Evolutionary conservation across 2,329 filamentous ascomycete species (phyloP).

Genomic region (Fusarium sterilihyphosum): DNA sequence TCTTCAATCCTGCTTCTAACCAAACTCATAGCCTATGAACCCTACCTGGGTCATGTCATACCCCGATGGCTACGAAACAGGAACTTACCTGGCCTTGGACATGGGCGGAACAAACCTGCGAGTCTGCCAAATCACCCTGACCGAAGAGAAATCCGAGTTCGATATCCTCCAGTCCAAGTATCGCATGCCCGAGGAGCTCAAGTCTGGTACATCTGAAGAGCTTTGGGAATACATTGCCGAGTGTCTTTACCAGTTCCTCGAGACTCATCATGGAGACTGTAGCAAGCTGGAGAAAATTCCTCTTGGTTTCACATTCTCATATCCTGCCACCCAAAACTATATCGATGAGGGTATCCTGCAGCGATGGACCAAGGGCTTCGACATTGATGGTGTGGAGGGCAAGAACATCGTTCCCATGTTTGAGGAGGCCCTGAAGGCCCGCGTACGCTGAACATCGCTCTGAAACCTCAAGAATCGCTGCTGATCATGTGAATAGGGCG

Average conservation of each 20-base stretch:
- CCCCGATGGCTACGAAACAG: conserved; percentile 86
- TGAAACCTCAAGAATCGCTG: not conserved
- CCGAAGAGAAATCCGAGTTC: conserved; percentile 87
- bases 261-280: conserved; percentile 80
- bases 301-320: conserved; percentile 95
- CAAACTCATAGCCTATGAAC: conserved; percentile 84
- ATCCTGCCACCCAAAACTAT: conserved; percentile 91
- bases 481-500: conserved; percentile 63
- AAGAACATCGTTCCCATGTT: conserved; percentile 90
- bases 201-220: conserved; percentile 83
- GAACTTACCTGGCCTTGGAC: conserved; percentile 88
- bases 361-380: conserved; percentile 97
- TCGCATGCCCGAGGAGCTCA: conserved; percentile 91
- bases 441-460: conserved; percentile 43
- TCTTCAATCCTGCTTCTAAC: conserved; percentile 29
- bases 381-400: conserved; percentile 91
- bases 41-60: conserved; percentile 95
- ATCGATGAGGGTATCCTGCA: conserved; percentile 93
- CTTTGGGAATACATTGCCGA: conserved; percentile 96
- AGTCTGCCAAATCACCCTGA: conserved; percentile 91
- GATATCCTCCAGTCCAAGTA: conserved; percentile 98
- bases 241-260: conserved; percentile 89
- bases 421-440: conserved; percentile 76
- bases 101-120: conserved; percentile 97
- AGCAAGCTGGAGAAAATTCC: conserved; percentile 72